Evolutionary conservation across 805 yeast species (phyloP).

Genomic region (Wickerhamiella cacticola): DNA sequence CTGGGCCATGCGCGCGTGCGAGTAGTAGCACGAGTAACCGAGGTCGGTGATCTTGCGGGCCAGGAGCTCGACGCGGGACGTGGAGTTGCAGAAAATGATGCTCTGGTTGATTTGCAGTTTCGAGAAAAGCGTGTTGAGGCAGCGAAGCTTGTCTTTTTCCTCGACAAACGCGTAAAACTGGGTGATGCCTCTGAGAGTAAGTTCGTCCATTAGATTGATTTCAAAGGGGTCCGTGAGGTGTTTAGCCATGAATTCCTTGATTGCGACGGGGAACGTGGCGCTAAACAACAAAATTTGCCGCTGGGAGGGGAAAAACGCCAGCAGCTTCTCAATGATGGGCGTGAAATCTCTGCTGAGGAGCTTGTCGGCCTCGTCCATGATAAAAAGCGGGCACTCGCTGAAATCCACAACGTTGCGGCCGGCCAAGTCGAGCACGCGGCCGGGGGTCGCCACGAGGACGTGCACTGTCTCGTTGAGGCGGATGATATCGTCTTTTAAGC

Average conservation of each 20-base stretch:
- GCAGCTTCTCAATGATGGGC: constrained; percentile 72
- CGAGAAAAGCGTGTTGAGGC: constrained; percentile 87
- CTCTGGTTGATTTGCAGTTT: constrained; percentile 93
- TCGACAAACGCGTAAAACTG: constrained; percentile 98
- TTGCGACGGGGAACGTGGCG: constrained; percentile 94
- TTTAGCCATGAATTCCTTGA: constrained; percentile 81
- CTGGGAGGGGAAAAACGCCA: constrained; percentile 63
- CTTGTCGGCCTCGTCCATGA: constrained; percentile 99
- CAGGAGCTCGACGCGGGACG: constrained; percentile 87
- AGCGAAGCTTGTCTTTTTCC: constrained; percentile 89
- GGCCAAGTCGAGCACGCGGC: constrained; percentile 90
- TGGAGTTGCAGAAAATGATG: constrained; percentile 92
- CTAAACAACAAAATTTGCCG: constrained; percentile 81
- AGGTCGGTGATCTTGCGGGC: constrained; percentile 94
- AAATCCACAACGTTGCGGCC: constrained; percentile 78
- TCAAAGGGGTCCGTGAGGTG: constrained; percentile 88
- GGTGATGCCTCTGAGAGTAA: constrained; percentile 89
- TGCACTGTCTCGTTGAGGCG: constrained; percentile 90
- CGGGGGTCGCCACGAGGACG: constrained; percentile 93
- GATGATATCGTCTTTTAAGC: constrained; percentile 82
- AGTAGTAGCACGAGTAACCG: constrained; percentile 91
- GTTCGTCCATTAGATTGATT: constrained; percentile 94
- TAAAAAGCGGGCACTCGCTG: constrained; percentile 71
- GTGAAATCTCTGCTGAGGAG: constrained; percentile 87
- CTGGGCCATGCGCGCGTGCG: constrained; percentile 97